A percentile compares a stretch with the other conserved stretches of the same genome.
These are phyloP conservation scores for Pythium aphanidermatum DNA, from an alignment of 352 stramenopile genomes.

Conservation along the genomic window DNA sequence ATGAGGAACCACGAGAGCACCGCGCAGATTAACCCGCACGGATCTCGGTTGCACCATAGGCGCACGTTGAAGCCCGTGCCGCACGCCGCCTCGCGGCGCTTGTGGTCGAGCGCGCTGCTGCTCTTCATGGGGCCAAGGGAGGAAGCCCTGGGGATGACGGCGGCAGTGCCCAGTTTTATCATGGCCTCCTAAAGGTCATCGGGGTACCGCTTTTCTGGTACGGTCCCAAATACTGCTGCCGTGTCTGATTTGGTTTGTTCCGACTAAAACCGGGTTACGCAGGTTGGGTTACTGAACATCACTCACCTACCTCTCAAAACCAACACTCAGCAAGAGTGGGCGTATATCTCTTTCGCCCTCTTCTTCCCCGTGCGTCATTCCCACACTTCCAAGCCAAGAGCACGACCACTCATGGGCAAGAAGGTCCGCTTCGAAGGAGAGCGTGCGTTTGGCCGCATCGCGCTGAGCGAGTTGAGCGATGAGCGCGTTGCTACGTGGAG, in stretches of 20 bases:
- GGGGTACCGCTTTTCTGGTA: no score
- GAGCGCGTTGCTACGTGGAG: conserved; percentile 43
- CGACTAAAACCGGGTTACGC: conserved; percentile 5
- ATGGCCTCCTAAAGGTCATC: no score
- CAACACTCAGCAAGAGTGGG: conserved; percentile 5
- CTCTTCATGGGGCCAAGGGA: no score
- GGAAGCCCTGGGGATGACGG: no score
- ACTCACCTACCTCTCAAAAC: conserved; percentile 13
- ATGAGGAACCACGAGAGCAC: conserved; percentile 88
- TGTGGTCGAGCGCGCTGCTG: conserved; percentile 18
- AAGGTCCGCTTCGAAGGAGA: conserved; percentile 16
- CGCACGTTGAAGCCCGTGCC: conserved; percentile 78
- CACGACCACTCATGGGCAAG: conserved; percentile 13
- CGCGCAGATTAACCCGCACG: conserved; percentile 88
- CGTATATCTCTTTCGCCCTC: conserved; percentile 2
- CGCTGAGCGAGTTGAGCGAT: conserved; percentile 48
- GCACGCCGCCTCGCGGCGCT: conserved; percentile 43
- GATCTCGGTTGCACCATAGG: conserved; percentile 89
- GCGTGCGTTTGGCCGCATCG: conserved; percentile 53
- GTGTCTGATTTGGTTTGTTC: no score
- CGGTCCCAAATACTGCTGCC: no score
- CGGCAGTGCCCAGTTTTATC: no score
- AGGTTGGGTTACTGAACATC: conserved; percentile 9
- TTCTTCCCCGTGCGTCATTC: neutral
- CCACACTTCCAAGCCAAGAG: neutral